Base-by-base conservation (phyloP, 2,329 filamentous ascomycete genomes). In the Fusarium equiseti region DNA sequence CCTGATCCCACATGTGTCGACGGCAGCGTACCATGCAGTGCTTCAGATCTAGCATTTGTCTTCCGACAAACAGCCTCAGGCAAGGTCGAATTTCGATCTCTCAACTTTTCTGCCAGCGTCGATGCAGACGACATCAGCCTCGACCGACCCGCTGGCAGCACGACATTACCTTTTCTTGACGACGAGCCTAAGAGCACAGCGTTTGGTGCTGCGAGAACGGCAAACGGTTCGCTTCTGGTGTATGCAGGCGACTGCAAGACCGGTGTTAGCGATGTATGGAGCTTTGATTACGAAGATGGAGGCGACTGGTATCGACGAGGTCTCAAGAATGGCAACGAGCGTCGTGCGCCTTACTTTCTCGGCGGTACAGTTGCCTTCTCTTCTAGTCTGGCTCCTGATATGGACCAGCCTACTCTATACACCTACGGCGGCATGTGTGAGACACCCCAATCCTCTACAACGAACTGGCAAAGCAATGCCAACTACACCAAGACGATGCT, bases 341-440 rank as follows among this genome's bases (percentile, higher is more conserved):
- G 59, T 63, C 59, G 77, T 70, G 77, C 79, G 0, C 86, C 87
- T 2, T 84, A 82, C 58, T 87, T 87, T 68, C 81, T 89, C 3
- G 86, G 87, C 15, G 81, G 81, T 13, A 81, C 88, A 16, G 84
- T 96, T 55, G 85, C 90, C 26, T 97, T 94, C 78, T 91, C 93
- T 22, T 85, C 85, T 32, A 87, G 84, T 38, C 82, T 88, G 49
- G 84, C 84, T 40, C 88, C 86, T 0, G 78, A 81, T 29, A 82
- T 86, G 63, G 85, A 86, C 12, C 81, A 84, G 45, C 86, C 88
- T 0, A 84, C 84, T 13, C 81, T 92, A 22, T 97, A 94, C 77
- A 83, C 91, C 9, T 98, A 97, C 79, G 95, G 94, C 38, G 95
- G 95, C 72, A 97, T 98, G 94, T 98, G 95, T 75, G 91, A 91